Base-by-base conservation (phyloP, 2,329 filamentous ascomycete genomes). In the Curvularia hawaiiensis region DNA sequence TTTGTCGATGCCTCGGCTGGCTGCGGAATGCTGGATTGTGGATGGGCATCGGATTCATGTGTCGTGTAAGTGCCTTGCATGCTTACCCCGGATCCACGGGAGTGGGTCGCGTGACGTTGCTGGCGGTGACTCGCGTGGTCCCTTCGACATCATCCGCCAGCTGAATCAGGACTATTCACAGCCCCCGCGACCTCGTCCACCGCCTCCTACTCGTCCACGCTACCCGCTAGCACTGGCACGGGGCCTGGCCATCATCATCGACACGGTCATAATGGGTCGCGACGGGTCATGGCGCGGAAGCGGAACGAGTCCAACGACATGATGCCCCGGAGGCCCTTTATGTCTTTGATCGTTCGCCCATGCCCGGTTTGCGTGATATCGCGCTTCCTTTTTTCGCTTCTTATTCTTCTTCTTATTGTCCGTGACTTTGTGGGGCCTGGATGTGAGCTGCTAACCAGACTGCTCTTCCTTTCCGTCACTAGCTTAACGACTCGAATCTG, bases 61-160 rank as follows among this genome's bases (percentile, higher is more conserved):
- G 38, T 57, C 24, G 50, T 40, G 41, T 2, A 26, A 50, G 55
- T 58, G 55, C 55, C 55, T 58, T 58, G 51, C 55, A 58, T 58
- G 49, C 49, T 20, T 44, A 54, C 51, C 55, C 46, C 55, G 30
- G 55, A 50, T 50, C 46, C 46, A 52, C 51, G 40, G 41, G 52
- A 40, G 46, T 50, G 55, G 55, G 55, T 54, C 55, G 55, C 55
- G 55, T 58, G 55, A 58, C 55, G 51, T 58, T 56, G 54, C 47
- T 54, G 46, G 40, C 51, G 51, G 38, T 51, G 51, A 51, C 55
- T 58, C 55, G 51, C 46, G 55, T 58, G 55, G 46, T 47, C 28
- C 45, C 49, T 54, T 58, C 44, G 40, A 54, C 55, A 58, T 58
- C 55, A 58, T 46, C 55, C 55, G 51, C 45, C 55, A 58, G n/a